Evolutionary conservation across 768 basidiomycete species (phyloP).

Genomic region (Exsudoporus frostii): DNA sequence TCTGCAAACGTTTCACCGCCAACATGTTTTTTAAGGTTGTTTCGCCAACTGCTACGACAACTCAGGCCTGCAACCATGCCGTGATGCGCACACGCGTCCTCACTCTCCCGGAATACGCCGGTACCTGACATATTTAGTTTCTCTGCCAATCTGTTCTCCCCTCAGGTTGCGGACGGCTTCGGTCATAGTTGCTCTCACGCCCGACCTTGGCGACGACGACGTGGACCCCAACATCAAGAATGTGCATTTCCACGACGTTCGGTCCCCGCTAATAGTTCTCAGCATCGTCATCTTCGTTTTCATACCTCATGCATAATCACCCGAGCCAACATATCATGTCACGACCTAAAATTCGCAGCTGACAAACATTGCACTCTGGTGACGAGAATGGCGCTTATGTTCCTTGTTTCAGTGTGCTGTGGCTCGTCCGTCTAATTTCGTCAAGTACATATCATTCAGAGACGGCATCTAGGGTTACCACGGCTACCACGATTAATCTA

Average conservation of each 20-base stretch:
- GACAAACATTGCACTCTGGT: constrained; percentile 10
- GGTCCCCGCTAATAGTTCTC: constrained; percentile 2
- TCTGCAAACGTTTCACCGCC: not conserved
- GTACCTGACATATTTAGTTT: constrained; percentile 4
- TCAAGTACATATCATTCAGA: not conserved
- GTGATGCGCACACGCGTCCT: constrained; percentile 1
- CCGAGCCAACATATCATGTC: not conserved
- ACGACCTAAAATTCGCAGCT: constrained; percentile 8
- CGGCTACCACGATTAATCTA: not conserved
- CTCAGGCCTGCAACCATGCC: not conserved
- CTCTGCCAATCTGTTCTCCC: not conserved
- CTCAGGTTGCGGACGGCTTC: not conserved
- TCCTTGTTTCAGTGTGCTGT: constrained; percentile 4
- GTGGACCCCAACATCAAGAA: constrained; percentile 1
- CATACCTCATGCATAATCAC: not conserved
- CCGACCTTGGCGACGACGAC: constrained; percentile 11
- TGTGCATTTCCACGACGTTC: constrained; percentile 21
- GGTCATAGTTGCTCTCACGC: constrained; percentile 3
- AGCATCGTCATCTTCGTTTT: not conserved
- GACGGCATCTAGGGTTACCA: not conserved
- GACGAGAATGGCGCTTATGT: constrained; percentile 1
- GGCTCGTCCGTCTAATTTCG: not conserved
- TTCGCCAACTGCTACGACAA: not conserved
- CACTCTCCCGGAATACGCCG: constrained; percentile 14
- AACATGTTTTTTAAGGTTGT: not conserved